These are phyloP conservation scores for Ophiocytium majus DNA, from an alignment of 352 stramenopile genomes.

Conservation along the genomic window DNA sequence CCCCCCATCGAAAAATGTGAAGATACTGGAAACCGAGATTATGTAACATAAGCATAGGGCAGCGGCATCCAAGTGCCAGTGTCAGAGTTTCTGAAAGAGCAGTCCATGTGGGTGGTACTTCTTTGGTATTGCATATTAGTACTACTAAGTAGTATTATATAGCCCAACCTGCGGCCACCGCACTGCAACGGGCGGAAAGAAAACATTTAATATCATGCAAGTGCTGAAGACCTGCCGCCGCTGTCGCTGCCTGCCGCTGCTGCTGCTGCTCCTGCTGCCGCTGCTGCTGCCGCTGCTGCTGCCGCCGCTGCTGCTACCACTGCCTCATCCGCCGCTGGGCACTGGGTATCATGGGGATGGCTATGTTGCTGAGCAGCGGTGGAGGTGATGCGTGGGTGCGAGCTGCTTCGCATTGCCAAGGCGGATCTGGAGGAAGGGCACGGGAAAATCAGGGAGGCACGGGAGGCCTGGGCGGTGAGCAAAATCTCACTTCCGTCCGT, in stretches of 20 bases:
- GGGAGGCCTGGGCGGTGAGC: conserved; percentile 40
- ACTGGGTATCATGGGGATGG: background rate
- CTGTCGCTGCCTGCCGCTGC: background rate
- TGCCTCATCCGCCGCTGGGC: background rate
- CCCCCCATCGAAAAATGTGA: too few species aligned
- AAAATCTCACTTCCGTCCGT: background rate
- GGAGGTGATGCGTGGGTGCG: conserved; percentile 48
- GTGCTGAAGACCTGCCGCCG: too few species aligned
- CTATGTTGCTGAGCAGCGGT: background rate
- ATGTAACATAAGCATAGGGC: too few species aligned
- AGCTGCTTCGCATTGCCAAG: conserved; percentile 43
- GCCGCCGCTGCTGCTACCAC: background rate
- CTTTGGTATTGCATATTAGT: too few species aligned
- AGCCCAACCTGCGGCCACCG: too few species aligned
- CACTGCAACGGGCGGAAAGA: too few species aligned
- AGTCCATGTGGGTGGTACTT: too few species aligned
- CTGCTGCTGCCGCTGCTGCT: background rate
- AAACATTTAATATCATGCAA: too few species aligned
- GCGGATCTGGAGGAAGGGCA: conserved; percentile 52
- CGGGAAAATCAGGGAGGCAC: conserved; percentile 37
- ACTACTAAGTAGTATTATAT: too few species aligned
- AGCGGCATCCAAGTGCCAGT: too few species aligned
- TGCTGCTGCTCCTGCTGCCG: background rate
- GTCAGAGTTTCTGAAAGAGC: too few species aligned
- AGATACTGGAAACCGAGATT: too few species aligned